A percentile compares a stretch with the other conserved stretches of the same genome.
Evolutionary conservation across 345 rosid genomes (phyloP).

Genomic region (Eucalyptus shirleyi): DNA sequence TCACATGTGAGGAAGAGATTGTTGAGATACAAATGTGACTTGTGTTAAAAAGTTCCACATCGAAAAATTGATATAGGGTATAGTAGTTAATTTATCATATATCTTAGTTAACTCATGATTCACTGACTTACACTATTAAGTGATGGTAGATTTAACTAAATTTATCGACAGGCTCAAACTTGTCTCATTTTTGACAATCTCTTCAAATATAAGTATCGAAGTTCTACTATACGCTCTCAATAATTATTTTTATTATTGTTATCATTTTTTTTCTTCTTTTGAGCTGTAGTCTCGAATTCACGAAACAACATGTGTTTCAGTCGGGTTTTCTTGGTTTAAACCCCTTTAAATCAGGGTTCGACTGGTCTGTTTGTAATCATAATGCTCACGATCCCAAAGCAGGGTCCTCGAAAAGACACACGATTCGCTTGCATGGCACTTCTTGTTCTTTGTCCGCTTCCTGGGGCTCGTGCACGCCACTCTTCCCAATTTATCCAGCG

Average conservation of each 20-base stretch:
- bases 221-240: background rate
- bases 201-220: accelerated
- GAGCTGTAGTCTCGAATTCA: background rate
- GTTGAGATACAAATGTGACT: background rate
- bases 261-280: background rate
- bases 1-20: background rate
- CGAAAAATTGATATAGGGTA: background rate
- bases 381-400: background rate
- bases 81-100: background rate
- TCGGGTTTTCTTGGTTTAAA: background rate
- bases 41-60: background rate
- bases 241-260: background rate
- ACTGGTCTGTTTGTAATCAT: slow-evolving; percentile 12
- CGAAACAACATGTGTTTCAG: background rate
- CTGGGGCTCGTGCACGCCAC: background rate
- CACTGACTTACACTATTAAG: background rate
- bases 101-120: accelerated
- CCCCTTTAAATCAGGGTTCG: slow-evolving; percentile 2
- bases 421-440: background rate
- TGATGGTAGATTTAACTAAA: accelerated
- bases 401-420: slow-evolving; percentile 7
- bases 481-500: background rate
- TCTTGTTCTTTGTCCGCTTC: background rate
- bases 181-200: background rate
- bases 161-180: accelerated